These are phyloP conservation scores for Ochetophila trinervis DNA, from an alignment of 306 rosid genomes.

Conservation along the genomic window DNA sequence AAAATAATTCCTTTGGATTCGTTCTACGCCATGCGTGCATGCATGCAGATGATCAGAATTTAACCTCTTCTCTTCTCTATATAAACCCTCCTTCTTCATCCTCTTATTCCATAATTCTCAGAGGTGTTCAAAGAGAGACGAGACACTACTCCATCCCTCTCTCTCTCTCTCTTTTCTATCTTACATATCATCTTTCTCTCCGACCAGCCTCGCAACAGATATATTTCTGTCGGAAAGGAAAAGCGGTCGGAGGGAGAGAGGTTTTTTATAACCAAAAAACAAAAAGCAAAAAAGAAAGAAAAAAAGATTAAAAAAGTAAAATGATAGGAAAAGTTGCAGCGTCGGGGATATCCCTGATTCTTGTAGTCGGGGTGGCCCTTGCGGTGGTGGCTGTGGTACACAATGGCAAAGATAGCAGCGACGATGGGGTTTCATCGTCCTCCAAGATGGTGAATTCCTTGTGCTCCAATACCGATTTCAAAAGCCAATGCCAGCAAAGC, in stretches of 20 bases:
- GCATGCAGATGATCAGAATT: too few relatives aligned
- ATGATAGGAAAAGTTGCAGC: conserved; percentile 44
- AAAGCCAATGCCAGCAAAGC: conserved; percentile 39
- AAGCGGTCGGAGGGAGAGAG: too few relatives aligned
- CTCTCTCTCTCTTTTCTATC: neutral
- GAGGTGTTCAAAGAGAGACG: neutral
- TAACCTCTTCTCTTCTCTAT: too few relatives aligned
- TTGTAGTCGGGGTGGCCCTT: conserved; percentile 58
- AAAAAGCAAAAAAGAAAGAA: too few relatives aligned
- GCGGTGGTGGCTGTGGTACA: conserved; percentile 40
- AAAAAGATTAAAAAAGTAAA: neutral
- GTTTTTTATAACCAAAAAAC: too few relatives aligned
- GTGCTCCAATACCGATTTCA: conserved; percentile 42
- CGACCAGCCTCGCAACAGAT: too few relatives aligned
- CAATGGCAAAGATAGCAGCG: neutral
- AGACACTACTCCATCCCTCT: neutral
- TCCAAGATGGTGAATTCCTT: conserved; percentile 28
- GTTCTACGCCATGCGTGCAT: too few relatives aligned
- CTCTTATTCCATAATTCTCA: too few relatives aligned
- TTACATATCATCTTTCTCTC: too few relatives aligned
- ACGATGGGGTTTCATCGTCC: neutral
- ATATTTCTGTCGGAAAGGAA: too few relatives aligned
- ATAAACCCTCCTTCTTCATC: too few relatives aligned
- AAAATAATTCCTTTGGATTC: too few relatives aligned
- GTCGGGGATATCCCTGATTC: conserved; percentile 48